Evolutionary conservation across 495 filamentous ascomycete species (phyloP).

Genomic region (Lichenothelia convexa): DNA sequence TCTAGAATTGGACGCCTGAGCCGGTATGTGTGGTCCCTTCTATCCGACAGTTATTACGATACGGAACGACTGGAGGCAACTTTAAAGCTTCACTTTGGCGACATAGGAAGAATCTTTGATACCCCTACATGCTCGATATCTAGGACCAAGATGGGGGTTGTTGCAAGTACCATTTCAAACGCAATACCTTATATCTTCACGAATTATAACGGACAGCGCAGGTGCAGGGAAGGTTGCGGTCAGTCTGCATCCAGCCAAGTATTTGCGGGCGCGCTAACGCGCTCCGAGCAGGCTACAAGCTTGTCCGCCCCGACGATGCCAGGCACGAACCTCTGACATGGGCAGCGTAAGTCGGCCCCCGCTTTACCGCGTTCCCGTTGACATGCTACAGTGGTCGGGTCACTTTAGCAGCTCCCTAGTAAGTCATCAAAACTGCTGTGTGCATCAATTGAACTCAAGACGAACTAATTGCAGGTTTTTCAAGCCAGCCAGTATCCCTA

Average conservation of each 20-base stretch:
- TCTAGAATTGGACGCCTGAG: too few relatives aligned
- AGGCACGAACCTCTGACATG: slow-evolving; percentile 9
- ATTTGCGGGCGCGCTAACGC: not conserved
- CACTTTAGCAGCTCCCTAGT: slow-evolving; percentile 16
- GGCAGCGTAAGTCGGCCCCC: slow-evolving; percentile 10
- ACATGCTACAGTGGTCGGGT: slow-evolving; percentile 11
- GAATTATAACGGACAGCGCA: slow-evolving; percentile 14
- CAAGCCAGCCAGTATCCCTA: not conserved
- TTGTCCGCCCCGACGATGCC: slow-evolving; percentile 4
- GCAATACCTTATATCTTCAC: slow-evolving; percentile 13
- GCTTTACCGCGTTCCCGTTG: not conserved
- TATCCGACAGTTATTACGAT: too few relatives aligned
- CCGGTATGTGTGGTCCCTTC: too few relatives aligned
- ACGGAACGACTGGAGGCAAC: too few relatives aligned
- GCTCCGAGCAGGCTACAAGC: slow-evolving; percentile 5
- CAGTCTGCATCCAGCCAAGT: not conserved
- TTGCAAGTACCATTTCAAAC: slow-evolving; percentile 14
- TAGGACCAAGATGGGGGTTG: slow-evolving; percentile 11
- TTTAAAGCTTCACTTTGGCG: slow-evolving; percentile 15
- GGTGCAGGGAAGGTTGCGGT: not conserved
- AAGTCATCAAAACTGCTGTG: slow-evolving; percentile 1
- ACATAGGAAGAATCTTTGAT: slow-evolving; percentile 14
- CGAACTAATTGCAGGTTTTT: slow-evolving; percentile 1
- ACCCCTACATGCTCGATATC: not conserved
- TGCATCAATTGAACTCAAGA: not conserved